Evolutionary conservation across 208 protist species (phyloP).

Genomic region (Endotrypanum monterogeii): DNA sequence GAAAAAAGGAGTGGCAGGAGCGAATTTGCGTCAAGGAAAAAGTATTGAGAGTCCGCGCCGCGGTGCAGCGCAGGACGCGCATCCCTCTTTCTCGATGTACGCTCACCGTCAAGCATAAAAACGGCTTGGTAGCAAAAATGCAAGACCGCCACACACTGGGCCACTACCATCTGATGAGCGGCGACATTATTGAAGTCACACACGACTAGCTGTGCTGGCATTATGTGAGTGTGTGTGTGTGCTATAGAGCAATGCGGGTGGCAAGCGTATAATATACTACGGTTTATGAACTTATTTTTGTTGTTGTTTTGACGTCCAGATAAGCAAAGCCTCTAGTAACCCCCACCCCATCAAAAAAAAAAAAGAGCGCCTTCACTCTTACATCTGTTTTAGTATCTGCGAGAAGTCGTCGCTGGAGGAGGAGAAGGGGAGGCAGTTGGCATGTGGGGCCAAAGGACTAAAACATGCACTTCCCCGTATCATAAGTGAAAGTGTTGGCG

Average conservation of each 20-base stretch:
- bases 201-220: conserved; percentile 51
- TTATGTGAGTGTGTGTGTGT: not conserved
- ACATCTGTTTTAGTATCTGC: too few species aligned
- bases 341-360: too few species aligned
- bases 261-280: too few species aligned
- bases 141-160: conserved; percentile 72
- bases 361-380: too few species aligned
- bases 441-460: not conserved
- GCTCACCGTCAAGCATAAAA: conserved; percentile 32
- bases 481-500: not conserved
- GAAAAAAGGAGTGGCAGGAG: conserved; percentile 72
- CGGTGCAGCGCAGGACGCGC: conserved; percentile 77
- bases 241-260: too few species aligned
- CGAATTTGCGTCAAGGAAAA: conserved; percentile 64
- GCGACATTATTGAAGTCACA: conserved; percentile 69
- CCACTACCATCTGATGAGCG: conserved; percentile 74
- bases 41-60: conserved; percentile 72
- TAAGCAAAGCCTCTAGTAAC: too few species aligned
- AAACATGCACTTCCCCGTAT: not conserved
- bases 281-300: too few species aligned
- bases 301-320: too few species aligned
- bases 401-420: too few species aligned
- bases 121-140: conserved; percentile 29
- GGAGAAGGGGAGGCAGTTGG: too few species aligned
- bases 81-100: conserved; percentile 86